Evolutionary conservation across 2,329 filamentous ascomycete species (phyloP).

Genomic region (Diaporthe vaccinii): DNA sequence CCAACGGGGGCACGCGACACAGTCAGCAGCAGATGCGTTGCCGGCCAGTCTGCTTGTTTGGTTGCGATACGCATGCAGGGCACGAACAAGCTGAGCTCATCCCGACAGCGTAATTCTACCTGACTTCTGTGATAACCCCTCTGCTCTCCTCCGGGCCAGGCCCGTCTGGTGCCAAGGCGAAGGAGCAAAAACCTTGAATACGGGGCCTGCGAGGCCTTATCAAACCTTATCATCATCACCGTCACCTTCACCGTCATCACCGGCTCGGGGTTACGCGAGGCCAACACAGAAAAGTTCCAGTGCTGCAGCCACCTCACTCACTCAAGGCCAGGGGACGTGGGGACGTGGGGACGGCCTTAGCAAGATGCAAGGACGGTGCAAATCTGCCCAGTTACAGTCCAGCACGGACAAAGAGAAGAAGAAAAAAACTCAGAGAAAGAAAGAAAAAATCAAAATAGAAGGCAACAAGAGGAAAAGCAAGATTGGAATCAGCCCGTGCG

Average conservation of each 20-base stretch:
- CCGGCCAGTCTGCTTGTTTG: background rate
- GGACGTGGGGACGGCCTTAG: background rate
- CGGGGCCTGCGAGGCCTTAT: constrained; percentile 21
- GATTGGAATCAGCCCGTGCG: constrained; percentile 2
- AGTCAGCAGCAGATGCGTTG: background rate
- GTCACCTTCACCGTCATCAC: background rate
- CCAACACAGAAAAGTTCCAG: background rate
- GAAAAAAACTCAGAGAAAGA: background rate
- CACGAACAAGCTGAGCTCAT: background rate
- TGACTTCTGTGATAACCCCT: background rate
- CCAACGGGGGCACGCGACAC: constrained; percentile 5
- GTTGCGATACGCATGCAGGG: background rate
- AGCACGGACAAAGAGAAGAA: background rate
- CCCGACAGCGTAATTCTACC: background rate
- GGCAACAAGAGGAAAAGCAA: background rate
- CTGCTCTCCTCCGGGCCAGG: background rate
- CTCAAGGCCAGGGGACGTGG: background rate
- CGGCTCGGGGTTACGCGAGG: background rate
- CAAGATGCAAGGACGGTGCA: background rate
- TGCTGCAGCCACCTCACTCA: background rate
- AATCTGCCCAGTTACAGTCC: background rate
- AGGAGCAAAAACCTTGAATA: constrained; percentile 23
- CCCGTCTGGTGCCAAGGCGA: constrained; percentile 1
- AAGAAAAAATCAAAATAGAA: background rate
- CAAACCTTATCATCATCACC: constrained; percentile 15